Percentiles rank a stretch among this genome's conserved stretches.
These are phyloP conservation scores for Gossypium lobatum DNA, from an alignment of 441 rosid species.

Conservation along the genomic window DNA sequence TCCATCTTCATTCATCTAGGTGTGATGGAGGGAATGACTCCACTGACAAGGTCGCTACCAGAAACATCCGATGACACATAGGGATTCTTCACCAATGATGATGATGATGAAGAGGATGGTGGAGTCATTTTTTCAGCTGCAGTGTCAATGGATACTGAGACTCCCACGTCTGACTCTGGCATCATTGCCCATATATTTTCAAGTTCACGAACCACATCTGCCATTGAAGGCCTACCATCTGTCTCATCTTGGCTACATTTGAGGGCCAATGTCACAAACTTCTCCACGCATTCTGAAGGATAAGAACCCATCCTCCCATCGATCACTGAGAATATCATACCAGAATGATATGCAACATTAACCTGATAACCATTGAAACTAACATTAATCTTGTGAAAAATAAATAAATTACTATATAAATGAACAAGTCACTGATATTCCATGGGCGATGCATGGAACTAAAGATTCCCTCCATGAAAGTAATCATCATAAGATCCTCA, in stretches of 20 bases:
- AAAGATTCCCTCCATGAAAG: background rate
- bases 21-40: conserved; percentile 52
- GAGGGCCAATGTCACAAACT: conserved; percentile 64
- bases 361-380: conserved; percentile 22
- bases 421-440: background rate
- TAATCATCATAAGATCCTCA: background rate
- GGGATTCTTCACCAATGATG: conserved; percentile 22
- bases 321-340: conserved; percentile 64
- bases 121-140: background rate
- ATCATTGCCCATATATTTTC: conserved; percentile 60
- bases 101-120: conserved; percentile 21
- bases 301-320: conserved; percentile 88
- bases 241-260: conserved; percentile 51
- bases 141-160: conserved; percentile 9
- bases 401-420: background rate
- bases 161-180: conserved; percentile 42
- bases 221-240: conserved; percentile 80
- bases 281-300: conserved; percentile 78
- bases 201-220: conserved; percentile 78
- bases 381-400: background rate
- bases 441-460: background rate
- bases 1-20: conserved; percentile 46
- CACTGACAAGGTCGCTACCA: conserved; percentile 88
- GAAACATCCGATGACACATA: conserved; percentile 62
- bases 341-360: conserved; percentile 52